Conservation (phyloP, 208 protist genomes). For the Crithidia brevicula region DNA sequence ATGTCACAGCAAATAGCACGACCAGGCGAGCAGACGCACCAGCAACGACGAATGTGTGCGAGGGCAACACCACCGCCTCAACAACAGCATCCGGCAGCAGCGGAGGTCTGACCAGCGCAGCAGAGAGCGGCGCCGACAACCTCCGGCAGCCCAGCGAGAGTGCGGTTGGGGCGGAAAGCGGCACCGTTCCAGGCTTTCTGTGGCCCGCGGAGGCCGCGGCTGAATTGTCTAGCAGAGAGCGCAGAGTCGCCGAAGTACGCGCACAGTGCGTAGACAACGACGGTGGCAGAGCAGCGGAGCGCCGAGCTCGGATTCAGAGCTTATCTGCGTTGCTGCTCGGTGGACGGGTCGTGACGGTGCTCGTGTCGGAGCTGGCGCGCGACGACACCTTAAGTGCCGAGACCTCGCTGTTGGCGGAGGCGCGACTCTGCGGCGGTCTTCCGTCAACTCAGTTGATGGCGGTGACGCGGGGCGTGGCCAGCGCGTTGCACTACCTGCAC, state of each 20-base stretch:
- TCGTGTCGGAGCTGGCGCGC: constrained; percentile 5
- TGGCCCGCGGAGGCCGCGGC: constrained; percentile 14
- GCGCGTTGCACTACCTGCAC: constrained; percentile 12
- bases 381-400: background rate
- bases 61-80: too few relatives aligned
- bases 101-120: too few relatives aligned
- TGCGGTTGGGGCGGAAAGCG: background rate
- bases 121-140: background rate
- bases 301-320: constrained; percentile 4
- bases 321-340: background rate
- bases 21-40: too few relatives aligned
- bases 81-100: too few relatives aligned
- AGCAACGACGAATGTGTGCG: too few relatives aligned
- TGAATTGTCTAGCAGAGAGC: constrained; percentile 2
- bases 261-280: background rate
- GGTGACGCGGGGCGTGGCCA: constrained; percentile 1
- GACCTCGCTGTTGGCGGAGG: background rate
- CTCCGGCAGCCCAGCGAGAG: background rate
- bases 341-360: constrained; percentile 8
- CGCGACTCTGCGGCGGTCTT: background rate
- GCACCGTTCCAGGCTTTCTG: constrained; percentile 11
- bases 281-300: background rate
- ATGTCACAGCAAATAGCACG: background rate
- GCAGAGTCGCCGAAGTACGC: constrained; percentile 10
- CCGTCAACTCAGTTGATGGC: constrained; percentile 9